These are phyloP conservation scores for Monosporozyma solicola DNA, from an alignment of 805 yeast species.

Conservation along the genomic window DNA sequence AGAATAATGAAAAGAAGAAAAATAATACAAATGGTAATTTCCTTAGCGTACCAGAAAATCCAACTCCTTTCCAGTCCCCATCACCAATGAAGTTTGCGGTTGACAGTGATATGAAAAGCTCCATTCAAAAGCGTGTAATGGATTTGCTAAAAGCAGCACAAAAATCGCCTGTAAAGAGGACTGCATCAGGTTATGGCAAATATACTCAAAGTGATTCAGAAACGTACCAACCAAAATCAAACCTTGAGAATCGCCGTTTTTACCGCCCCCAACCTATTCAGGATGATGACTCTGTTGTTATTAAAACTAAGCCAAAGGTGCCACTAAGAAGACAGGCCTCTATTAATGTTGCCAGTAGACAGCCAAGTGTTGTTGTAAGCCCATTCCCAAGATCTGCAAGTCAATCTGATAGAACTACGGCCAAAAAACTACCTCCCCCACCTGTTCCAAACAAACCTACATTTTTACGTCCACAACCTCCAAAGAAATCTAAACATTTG, in stretches of 20 bases:
- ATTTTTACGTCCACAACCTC: slow-evolving; percentile 12
- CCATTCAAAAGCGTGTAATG: slow-evolving; percentile 50
- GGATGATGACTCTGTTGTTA: not conserved
- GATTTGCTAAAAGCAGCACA: slow-evolving; percentile 33
- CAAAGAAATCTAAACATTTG: slow-evolving; percentile 40
- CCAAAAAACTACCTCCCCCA: slow-evolving; percentile 35
- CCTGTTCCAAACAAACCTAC: slow-evolving; percentile 32
- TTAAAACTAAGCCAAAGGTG: not conserved
- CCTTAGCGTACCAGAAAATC: not conserved
- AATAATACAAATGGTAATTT: not conserved
- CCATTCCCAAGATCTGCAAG: slow-evolving; percentile 1
- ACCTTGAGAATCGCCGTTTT: not conserved
- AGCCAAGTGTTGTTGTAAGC: slow-evolving; percentile 4
- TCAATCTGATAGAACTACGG: slow-evolving; percentile 4
- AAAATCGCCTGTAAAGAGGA: slow-evolving; percentile 29
- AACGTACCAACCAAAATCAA: not conserved
- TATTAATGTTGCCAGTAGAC: not conserved
- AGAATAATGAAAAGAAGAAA: not conserved
- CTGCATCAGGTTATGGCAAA: slow-evolving; percentile 79
- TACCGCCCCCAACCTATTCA: not conserved
- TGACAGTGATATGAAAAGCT: slow-evolving; percentile 16
- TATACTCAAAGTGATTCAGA: slow-evolving; percentile 33
- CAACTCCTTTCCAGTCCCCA: slow-evolving; percentile 3
- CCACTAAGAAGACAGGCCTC: not conserved
- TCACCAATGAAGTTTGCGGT: slow-evolving; percentile 5